A percentile compares a stretch with the other conserved stretches of the same genome.
Evolutionary conservation across 768 basidiomycete genomes (phyloP).

Genomic region (Punctularia strigosozonata): DNA sequence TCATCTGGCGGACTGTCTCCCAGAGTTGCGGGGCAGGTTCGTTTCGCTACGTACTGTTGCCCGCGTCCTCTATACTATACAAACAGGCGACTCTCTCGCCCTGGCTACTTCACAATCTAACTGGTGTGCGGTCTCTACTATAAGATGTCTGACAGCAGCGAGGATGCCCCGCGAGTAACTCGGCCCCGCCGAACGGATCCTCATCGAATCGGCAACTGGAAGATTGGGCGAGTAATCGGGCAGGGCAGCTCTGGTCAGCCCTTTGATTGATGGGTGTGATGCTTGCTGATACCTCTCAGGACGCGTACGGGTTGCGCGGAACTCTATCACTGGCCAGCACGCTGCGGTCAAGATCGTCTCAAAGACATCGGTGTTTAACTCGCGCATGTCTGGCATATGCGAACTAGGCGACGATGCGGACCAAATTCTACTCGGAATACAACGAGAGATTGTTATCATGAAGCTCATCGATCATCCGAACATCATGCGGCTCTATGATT

Average conservation of each 20-base stretch:
- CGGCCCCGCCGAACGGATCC: no score
- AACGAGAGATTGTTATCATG: constrained; percentile 95
- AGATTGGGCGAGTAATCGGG: constrained; percentile 42
- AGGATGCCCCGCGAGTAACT: no score
- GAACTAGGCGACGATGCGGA: constrained; percentile 14
- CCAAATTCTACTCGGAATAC: constrained; percentile 64
- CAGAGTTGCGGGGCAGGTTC: no score
- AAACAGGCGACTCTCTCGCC: no score
- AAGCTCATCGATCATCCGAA: constrained; percentile 94
- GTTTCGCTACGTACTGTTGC: no score
- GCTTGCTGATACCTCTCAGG: constrained; percentile 31
- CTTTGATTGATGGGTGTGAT: not conserved
- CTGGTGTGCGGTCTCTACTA: no score
- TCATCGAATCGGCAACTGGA: constrained; percentile 47
- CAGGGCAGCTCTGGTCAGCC: constrained; percentile 39
- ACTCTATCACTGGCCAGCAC: constrained; percentile 78
- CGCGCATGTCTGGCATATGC: no score
- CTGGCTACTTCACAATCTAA: no score
- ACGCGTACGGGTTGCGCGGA: constrained; percentile 80
- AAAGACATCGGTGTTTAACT: constrained; percentile 53
- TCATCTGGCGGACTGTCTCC: no score
- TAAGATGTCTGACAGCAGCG: no score
- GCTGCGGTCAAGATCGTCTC: constrained; percentile 94
- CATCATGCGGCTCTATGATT: constrained; percentile 89
- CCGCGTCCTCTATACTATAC: no score